Evolutionary conservation across 1,284 basidiomycete species (phyloP).

Genomic region (Golubevia sp.): DNA sequence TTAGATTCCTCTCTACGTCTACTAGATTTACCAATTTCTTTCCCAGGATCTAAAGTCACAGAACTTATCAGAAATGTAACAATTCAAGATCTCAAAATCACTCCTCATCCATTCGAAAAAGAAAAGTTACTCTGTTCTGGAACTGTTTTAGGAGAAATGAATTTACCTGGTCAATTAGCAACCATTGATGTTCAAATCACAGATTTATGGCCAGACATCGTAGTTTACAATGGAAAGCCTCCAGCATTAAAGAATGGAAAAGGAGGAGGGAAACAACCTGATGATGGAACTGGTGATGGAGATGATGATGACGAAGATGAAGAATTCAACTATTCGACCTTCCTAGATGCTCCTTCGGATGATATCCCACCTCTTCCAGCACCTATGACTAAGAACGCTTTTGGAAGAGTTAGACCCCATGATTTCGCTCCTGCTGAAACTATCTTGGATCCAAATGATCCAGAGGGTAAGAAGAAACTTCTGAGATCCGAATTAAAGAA

Average conservation of each 20-base stretch:
- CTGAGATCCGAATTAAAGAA: slow-evolving; percentile 39
- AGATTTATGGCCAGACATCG: slow-evolving; percentile 49
- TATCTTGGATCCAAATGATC: slow-evolving; percentile 31
- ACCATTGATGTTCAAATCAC: slow-evolving; percentile 48
- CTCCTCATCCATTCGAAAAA: slow-evolving; percentile 43
- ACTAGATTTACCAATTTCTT: slow-evolving; percentile 42
- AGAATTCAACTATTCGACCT: slow-evolving; percentile 3
- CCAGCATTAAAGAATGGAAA: slow-evolving; percentile 28
- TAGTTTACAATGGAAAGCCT: slow-evolving; percentile 47
- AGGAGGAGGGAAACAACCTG: not conserved
- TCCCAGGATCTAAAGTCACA: slow-evolving; percentile 46
- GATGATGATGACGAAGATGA: slow-evolving; percentile 11
- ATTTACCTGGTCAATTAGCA: slow-evolving; percentile 43
- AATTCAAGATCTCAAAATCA: slow-evolving; percentile 46
- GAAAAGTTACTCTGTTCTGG: slow-evolving; percentile 49
- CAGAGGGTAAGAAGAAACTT: slow-evolving; percentile 31
- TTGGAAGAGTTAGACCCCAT: slow-evolving; percentile 42
- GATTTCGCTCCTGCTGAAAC: slow-evolving; percentile 42
- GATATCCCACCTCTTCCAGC: slow-evolving; percentile 40
- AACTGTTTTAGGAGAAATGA: slow-evolving; percentile 43
- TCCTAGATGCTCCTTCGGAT: slow-evolving; percentile 21
- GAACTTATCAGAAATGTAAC: slow-evolving; percentile 54
- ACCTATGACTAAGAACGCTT: slow-evolving; percentile 42
- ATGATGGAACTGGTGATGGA: slow-evolving; percentile 8
- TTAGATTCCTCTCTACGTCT: slow-evolving; percentile 36